Conservation (phyloP, 176 grass and related monocot species). For the Musa itinerans region DNA sequence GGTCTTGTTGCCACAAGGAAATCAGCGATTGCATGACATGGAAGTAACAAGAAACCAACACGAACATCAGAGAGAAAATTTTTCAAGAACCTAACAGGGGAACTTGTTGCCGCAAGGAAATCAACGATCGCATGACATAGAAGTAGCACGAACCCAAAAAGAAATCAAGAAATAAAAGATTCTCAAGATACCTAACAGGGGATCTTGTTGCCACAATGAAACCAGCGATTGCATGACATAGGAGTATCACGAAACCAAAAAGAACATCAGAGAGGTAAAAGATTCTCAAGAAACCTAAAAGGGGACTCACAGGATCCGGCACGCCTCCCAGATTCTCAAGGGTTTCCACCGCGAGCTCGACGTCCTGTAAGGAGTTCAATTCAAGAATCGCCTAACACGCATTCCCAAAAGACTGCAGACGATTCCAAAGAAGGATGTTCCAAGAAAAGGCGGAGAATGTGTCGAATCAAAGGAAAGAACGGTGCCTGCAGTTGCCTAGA, state of each 20-base stretch:
- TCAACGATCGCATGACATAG: background rate
- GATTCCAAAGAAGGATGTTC: too few species aligned
- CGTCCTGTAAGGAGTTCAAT: conserved; percentile 35
- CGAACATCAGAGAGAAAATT: background rate
- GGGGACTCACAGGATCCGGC: conserved; percentile 52
- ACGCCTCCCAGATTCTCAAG: conserved; percentile 58
- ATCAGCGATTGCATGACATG: too few species aligned
- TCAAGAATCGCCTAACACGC: background rate
- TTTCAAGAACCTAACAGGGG: background rate
- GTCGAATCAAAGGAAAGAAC: background rate
- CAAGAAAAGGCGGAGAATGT: too few species aligned
- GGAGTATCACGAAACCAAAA: background rate
- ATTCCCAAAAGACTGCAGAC: background rate
- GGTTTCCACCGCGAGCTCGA: conserved; percentile 52
- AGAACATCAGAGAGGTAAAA: background rate
- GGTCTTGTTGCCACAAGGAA: too few species aligned
- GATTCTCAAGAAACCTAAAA: background rate
- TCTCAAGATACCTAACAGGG: too few species aligned
- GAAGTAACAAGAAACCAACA: background rate
- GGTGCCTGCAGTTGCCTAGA: conserved; percentile 60
- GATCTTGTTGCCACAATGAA: too few species aligned
- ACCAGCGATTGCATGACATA: too few species aligned
- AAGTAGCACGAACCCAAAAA: background rate
- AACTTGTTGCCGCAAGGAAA: background rate
- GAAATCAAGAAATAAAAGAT: background rate